These are phyloP conservation scores for Globisporangium polare DNA, from an alignment of 352 stramenopile genomes.

Conservation along the genomic window DNA sequence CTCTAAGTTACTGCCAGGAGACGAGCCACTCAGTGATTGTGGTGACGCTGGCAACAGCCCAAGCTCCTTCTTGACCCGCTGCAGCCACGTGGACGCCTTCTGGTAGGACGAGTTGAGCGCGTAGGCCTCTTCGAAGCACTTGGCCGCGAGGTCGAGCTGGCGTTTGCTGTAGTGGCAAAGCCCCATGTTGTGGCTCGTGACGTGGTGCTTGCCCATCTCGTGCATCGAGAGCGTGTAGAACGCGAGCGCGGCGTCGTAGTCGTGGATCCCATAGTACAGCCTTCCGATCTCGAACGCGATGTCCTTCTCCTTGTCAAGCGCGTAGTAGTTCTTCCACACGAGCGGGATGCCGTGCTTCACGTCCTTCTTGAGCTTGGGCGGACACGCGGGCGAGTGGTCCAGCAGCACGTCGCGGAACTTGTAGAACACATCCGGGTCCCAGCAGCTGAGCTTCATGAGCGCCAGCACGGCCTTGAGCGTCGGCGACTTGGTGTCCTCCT, in stretches of 20 bases:
- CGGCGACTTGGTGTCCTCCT: conserved; percentile 77
- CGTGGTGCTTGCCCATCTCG: conserved; percentile 92
- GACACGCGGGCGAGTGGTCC: conserved; percentile 69
- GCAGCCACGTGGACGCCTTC: conserved; percentile 79
- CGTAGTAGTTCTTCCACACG: conserved; percentile 92
- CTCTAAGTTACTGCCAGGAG: no score
- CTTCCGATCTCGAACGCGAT: conserved; percentile 89
- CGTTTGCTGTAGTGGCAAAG: conserved; percentile 92
- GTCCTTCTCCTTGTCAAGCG: conserved; percentile 92
- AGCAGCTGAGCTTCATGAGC: conserved; percentile 90
- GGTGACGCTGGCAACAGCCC: conserved; percentile 4
- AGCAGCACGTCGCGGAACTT: conserved; percentile 93
- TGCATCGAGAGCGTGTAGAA: conserved; percentile 87
- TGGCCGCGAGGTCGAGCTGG: conserved; percentile 51
- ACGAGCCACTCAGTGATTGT: background rate
- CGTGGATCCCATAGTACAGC: conserved; percentile 91
- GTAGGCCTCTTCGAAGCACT: conserved; percentile 73
- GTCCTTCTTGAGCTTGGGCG: conserved; percentile 71
- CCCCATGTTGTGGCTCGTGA: conserved; percentile 96
- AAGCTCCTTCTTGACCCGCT: conserved; percentile 68
- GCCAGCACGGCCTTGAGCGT: conserved; percentile 87
- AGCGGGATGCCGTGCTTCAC: conserved; percentile 80
- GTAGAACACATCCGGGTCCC: conserved; percentile 95
- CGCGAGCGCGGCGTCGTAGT: conserved; percentile 87
- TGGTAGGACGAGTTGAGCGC: conserved; percentile 66